These are phyloP conservation scores for Ocimum tenuiflorum DNA, from an alignment of 257 asterid species.

Conservation along the genomic window DNA sequence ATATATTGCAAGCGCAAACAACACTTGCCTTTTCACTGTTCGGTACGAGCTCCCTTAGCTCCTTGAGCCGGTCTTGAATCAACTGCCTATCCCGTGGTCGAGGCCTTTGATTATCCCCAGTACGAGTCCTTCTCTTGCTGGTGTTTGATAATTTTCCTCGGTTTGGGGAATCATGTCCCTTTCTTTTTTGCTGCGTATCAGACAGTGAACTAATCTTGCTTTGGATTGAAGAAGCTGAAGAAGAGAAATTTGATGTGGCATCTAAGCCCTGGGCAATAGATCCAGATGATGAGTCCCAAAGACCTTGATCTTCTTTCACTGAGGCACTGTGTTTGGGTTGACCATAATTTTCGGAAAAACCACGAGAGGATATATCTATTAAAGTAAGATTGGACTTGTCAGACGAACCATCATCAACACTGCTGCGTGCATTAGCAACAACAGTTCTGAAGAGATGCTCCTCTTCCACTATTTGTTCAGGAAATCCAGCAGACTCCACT, in stretches of 20 bases:
- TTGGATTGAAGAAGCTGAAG: slow-evolving; percentile 41
- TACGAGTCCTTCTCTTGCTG: slow-evolving; percentile 47
- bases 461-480: slow-evolving; percentile 26
- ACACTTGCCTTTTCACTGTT: slow-evolving; percentile 56
- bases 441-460: slow-evolving; percentile 39
- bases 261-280: slow-evolving; percentile 27
- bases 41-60: slow-evolving; percentile 87
- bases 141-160: slow-evolving; percentile 31
- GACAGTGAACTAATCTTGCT: slow-evolving; percentile 32
- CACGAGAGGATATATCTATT: slow-evolving; percentile 17
- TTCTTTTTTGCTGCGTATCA: slow-evolving; percentile 35
- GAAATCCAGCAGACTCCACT: slow-evolving; percentile 29
- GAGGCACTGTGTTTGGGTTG: too few species aligned
- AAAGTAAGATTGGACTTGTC: slow-evolving; percentile 30
- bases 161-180: slow-evolving; percentile 24
- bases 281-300: too few species aligned
- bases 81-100: slow-evolving; percentile 93
- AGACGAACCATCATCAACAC: slow-evolving; percentile 32
- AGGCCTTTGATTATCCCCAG: slow-evolving; percentile 42
- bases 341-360: slow-evolving; percentile 27
- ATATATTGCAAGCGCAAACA: slow-evolving; percentile 2
- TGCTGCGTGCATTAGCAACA: slow-evolving; percentile 28
- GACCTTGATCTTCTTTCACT: slow-evolving; percentile 27
- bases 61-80: slow-evolving; percentile 87
- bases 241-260: slow-evolving; percentile 12